phyloP scores from a whole-genome alignment of 2,329 filamentous ascomycete species.

The Fusarium robinianum region DNA sequence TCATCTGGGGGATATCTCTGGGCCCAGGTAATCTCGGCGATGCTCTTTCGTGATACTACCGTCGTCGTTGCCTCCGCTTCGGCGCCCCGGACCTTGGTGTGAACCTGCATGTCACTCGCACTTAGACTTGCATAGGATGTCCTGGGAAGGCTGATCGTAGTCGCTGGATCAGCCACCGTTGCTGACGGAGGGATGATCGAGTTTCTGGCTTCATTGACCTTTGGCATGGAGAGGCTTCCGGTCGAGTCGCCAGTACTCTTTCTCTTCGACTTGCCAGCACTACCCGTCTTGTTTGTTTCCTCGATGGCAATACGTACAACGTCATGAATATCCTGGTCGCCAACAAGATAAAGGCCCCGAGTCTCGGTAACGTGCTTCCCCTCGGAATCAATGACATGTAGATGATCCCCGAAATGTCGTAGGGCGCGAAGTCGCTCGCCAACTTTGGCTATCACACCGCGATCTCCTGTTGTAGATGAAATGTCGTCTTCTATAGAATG shows the following conservation, averaged over 20 bases:
- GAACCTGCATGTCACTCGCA: slow-evolving; percentile 26
- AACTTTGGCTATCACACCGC: slow-evolving; percentile 26
- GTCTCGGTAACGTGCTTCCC: slow-evolving; percentile 17
- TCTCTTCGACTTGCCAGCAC: slow-evolving; percentile 1
- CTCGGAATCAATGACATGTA: slow-evolving; percentile 17
- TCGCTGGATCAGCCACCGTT: slow-evolving; percentile 38
- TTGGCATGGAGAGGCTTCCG: slow-evolving; percentile 18
- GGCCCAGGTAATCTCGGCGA: slow-evolving; percentile 41
- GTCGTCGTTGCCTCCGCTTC: slow-evolving; percentile 34
- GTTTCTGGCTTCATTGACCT: slow-evolving; percentile 26
- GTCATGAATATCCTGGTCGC: slow-evolving; percentile 31
- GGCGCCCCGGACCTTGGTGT: slow-evolving; percentile 25
- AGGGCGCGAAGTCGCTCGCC: slow-evolving; percentile 27
- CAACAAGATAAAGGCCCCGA: slow-evolving; percentile 29
- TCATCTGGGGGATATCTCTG: slow-evolving; percentile 14
- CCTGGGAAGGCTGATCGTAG: slow-evolving; percentile 41
- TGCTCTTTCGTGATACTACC: slow-evolving; percentile 37
- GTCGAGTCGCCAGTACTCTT: slow-evolving; percentile 9
- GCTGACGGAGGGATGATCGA: slow-evolving; percentile 34
- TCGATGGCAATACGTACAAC: slow-evolving; percentile 29
- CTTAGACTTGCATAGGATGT: slow-evolving; percentile 38
- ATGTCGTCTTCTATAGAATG: not conserved
- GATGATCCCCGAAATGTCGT: slow-evolving; percentile 20
- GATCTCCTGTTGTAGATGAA: not conserved
- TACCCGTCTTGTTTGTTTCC: slow-evolving; percentile 16